Conservation (phyloP, 2,329 filamentous ascomycete species). For the Incumbomyces delicatus region DNA sequence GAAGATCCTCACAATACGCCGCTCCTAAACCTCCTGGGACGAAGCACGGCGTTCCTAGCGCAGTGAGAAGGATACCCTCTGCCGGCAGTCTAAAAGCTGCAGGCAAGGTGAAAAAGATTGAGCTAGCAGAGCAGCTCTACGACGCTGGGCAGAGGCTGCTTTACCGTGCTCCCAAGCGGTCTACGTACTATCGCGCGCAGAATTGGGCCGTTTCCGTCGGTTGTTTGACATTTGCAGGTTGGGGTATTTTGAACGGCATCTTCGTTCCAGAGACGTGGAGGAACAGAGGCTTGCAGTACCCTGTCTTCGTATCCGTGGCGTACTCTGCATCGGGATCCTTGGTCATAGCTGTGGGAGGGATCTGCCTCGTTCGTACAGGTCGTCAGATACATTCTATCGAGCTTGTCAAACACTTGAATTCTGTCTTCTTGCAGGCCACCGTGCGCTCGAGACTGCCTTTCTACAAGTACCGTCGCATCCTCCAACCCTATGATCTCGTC, state of each 20-base stretch:
- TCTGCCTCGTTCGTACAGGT: neutral
- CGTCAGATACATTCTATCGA: constrained; percentile 1
- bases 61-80: too few species aligned
- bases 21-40: too few species aligned
- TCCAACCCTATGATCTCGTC: neutral
- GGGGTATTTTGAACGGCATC: neutral
- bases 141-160: neutral
- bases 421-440: constrained; percentile 2
- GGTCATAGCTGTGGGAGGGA: neutral
- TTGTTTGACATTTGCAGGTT: neutral
- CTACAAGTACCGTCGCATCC: neutral
- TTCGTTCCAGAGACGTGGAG: neutral
- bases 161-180: neutral
- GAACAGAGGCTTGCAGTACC: neutral
- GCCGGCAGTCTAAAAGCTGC: neutral
- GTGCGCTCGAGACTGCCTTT: neutral
- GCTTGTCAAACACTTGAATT: neutral
- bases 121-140: neutral
- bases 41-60: too few species aligned
- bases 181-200: neutral
- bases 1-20: too few species aligned
- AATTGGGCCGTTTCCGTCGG: neutral
- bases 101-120: neutral
- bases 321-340: neutral
- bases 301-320: neutral